Base-by-base conservation (phyloP, 129 eudicot genomes). In the Dittrichia graveolens region DNA sequence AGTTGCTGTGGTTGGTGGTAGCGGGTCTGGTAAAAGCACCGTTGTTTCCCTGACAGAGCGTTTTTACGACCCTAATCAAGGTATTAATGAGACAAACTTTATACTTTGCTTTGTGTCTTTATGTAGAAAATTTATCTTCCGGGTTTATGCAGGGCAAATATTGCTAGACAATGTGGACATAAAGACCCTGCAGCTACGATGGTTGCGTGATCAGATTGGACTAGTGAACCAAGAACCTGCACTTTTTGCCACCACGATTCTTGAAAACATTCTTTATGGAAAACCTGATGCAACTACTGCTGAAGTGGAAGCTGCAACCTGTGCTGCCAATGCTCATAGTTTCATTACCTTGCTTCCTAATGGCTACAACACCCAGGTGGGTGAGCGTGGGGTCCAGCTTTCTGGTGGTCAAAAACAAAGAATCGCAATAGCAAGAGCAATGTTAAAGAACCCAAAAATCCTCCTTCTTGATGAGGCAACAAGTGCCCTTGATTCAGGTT, bases 191-290 rank as follows among this genome's bases (percentile, higher is more conserved):
- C 99, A 90, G 37, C 80, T 90, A 52, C 83, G 85, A 67, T 94
- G 99, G 99, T 66, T 94, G 76, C 87, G 99, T 1, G 87, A 88
- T 85, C 97, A 90, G 57, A 91, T 90, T 61, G 97, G 98, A 65
- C 88, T 94, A 38, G 98, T 94, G 67, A 94, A 94, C 71, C 98
- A 94, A 88, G 99, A 94, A 72, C 99, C 99, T 3, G 99, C 99
- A 58, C 93, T 94, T 37, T 94, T 94, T 83, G 99, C 99, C 47
- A 94, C 97, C 77, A 94, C 99, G 9, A 94, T 94, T 52, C 97
- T 94, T 41, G 99, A 94, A 71, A 94, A 94, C 78, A 94, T 94
- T 70, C 86, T 90, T 16, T 88, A 94, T 8, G 99, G 96, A 60
- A 94, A 94, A 80, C 88, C 97, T 8, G 91, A 84, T 75, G 97